Conservation (phyloP, 73 alveolate species). For the Tetrahymena elliotti region DNA sequence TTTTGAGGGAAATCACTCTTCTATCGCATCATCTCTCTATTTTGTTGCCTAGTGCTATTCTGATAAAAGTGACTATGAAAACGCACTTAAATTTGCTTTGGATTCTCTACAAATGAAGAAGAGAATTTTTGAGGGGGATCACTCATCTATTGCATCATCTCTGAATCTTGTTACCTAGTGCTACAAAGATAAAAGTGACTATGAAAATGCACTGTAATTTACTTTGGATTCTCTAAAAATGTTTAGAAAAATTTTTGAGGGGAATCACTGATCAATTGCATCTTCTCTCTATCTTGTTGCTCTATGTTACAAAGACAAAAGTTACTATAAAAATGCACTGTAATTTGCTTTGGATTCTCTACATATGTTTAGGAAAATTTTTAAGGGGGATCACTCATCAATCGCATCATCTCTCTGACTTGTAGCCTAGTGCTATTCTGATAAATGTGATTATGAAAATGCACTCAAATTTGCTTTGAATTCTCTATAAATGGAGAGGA, state of each 20-base stretch:
- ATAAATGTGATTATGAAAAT: not conserved
- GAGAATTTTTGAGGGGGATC: not conserved
- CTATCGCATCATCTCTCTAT: not conserved
- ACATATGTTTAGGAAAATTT: not conserved
- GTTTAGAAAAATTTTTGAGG: not conserved
- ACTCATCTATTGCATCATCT: not conserved
- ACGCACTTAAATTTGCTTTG: not conserved
- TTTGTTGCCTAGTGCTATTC: not conserved
- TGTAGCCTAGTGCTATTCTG: not conserved
- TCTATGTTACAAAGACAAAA: not conserved
- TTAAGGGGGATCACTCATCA: not conserved
- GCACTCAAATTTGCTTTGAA: not conserved
- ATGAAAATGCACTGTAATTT: not conserved
- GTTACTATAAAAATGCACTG: not conserved
- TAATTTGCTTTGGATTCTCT: not conserved
- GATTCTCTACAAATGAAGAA: not conserved
- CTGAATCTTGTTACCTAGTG: not conserved
- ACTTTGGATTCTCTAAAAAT: not conserved
- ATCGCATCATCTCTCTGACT: not conserved
- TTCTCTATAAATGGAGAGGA: not conserved
- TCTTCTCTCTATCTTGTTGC: not conserved
- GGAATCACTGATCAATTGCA: not conserved
- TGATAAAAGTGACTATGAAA: not conserved
- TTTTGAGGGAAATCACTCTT: not conserved
- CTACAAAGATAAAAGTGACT: not conserved